These are phyloP conservation scores for Penicillium antarcticum DNA, from an alignment of 495 filamentous ascomycete genomes.

Conservation along the genomic window DNA sequence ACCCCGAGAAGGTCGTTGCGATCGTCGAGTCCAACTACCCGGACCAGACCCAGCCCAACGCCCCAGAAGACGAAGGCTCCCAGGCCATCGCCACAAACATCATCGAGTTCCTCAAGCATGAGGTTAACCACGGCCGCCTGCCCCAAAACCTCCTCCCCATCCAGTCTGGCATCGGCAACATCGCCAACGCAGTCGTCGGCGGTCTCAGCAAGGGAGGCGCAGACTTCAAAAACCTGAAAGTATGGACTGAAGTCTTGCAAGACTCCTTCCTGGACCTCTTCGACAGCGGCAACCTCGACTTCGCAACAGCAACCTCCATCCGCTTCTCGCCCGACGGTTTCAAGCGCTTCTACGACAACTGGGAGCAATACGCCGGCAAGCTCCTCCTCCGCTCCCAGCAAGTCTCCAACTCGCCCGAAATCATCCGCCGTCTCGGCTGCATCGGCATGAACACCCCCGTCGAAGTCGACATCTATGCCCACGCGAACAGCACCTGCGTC, in stretches of 20 bases:
- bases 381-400: slow-evolving; percentile 83
- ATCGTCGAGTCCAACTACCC: slow-evolving; percentile 82
- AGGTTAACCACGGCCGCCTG: slow-evolving; percentile 73
- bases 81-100: slow-evolving; percentile 73
- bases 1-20: slow-evolving; percentile 83
- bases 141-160: slow-evolving; percentile 77
- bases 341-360: slow-evolving; percentile 86
- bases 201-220: slow-evolving; percentile 71
- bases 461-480: slow-evolving; percentile 92
- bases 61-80: slow-evolving; percentile 70
- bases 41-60: slow-evolving; percentile 76
- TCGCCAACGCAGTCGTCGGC: slow-evolving; percentile 89
- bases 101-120: slow-evolving; percentile 83
- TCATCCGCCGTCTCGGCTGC: slow-evolving; percentile 82
- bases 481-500: slow-evolving; percentile 88
- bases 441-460: slow-evolving; percentile 97
- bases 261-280: slow-evolving; percentile 94
- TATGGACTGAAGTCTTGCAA: slow-evolving; percentile 94
- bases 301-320: slow-evolving; percentile 87
- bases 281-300: slow-evolving; percentile 85
- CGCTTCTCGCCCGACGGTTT: slow-evolving; percentile 91
- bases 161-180: slow-evolving; percentile 90
- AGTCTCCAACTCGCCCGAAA: slow-evolving; percentile 91
- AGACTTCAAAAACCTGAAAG: slow-evolving; percentile 82
- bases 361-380: slow-evolving; percentile 77